Conservation (phyloP, 345 rosid species). For the Hevea brasiliensis region DNA sequence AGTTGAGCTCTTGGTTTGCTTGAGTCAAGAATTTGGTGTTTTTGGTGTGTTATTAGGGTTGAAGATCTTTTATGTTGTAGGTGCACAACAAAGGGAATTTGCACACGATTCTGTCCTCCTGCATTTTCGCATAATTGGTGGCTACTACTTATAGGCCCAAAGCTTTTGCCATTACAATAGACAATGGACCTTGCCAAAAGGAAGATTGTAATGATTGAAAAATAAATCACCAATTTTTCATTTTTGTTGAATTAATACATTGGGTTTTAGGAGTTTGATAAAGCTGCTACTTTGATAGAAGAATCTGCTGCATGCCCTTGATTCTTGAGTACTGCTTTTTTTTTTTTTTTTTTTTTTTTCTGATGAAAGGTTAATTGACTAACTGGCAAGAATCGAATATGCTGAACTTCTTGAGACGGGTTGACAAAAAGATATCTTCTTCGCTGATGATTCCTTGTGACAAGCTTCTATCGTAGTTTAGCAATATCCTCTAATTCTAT, state of each 20-base stretch:
- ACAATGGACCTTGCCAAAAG: neutral
- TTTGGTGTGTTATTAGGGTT: neutral
- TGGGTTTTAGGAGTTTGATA: neutral
- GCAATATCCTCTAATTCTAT: neutral
- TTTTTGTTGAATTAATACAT: neutral
- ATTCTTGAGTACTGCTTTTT: neutral
- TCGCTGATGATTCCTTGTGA: neutral
- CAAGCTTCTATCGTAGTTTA: neutral
- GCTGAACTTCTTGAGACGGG: constrained; percentile 3
- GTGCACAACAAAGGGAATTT: neutral
- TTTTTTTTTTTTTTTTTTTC: constrained; percentile 2
- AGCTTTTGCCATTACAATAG: neutral
- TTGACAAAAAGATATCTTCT: neutral
- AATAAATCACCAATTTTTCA: neutral
- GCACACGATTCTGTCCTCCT: neutral
- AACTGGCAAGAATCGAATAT: constrained; percentile 12
- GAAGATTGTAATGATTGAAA: neutral
- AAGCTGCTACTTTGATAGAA: constrained; percentile 6
- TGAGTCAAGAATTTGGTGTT: neutral
- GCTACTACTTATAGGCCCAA: neutral
- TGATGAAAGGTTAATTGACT: constrained; percentile 12
- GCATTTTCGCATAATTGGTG: neutral
- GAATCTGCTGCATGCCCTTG: neutral
- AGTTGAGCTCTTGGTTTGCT: constrained; percentile 6
- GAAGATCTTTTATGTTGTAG: neutral